phyloP scores from a whole-genome alignment of 106 monocot species.

The Gastrodia elata region DNA sequence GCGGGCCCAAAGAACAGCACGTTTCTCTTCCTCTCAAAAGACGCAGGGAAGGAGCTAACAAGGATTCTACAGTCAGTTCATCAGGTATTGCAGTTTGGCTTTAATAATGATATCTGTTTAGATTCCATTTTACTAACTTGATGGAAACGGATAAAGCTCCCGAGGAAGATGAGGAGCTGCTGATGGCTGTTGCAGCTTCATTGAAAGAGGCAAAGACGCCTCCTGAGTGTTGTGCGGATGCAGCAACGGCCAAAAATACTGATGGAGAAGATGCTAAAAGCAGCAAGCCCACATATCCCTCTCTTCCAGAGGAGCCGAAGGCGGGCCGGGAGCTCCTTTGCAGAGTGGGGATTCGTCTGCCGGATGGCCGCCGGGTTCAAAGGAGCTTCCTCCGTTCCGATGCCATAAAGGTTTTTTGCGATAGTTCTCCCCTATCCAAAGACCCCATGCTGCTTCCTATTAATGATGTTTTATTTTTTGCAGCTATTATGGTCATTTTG shows the following conservation, averaged over 20 bases:
- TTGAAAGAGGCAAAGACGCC: slow-evolving; percentile 17
- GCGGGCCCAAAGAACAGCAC: slow-evolving; percentile 81
- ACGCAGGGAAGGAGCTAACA: slow-evolving; percentile 40
- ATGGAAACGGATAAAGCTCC: background rate
- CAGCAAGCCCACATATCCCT: slow-evolving; percentile 42
- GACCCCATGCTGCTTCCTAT: too few relatives aligned
- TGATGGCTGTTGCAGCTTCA: slow-evolving; percentile 20
- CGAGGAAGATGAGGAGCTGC: slow-evolving; percentile 21
- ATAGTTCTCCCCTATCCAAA: too few relatives aligned
- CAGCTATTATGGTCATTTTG: slow-evolving; percentile 68
- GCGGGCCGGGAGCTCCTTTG: slow-evolving; percentile 44
- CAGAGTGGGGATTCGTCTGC: slow-evolving; percentile 78
- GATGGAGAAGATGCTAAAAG: slow-evolving; percentile 18
- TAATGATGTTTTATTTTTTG: too few relatives aligned
- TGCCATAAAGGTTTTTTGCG: slow-evolving; percentile 56
- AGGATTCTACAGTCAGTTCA: slow-evolving; percentile 14
- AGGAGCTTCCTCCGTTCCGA: slow-evolving; percentile 65
- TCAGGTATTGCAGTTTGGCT: slow-evolving; percentile 30
- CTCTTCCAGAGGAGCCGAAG: slow-evolving; percentile 85
- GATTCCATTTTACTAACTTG: background rate
- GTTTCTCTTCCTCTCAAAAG: slow-evolving; percentile 71
- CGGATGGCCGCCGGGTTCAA: slow-evolving; percentile 67
- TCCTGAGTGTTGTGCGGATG: slow-evolving; percentile 4
- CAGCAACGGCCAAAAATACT: slow-evolving; percentile 11
- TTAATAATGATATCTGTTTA: background rate